phyloP scores from a whole-genome alignment of 2,329 filamentous ascomycete genomes.

The Alternaria novae-zelandiae region DNA sequence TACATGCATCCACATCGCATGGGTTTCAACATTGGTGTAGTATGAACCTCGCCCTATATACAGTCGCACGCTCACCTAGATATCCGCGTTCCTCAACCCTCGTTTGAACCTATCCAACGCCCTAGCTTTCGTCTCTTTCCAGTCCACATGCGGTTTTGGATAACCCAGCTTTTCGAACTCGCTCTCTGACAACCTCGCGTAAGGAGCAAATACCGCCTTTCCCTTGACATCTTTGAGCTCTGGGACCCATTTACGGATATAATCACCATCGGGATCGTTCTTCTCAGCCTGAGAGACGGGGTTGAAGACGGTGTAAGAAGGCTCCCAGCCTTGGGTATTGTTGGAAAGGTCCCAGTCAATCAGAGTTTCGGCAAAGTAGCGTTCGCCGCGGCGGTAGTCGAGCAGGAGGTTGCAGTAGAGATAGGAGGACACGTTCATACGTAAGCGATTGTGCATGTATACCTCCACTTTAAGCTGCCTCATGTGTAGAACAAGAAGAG shows the following conservation, averaged over 20 bases:
- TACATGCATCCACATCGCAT: background rate
- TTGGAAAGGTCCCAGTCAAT: conserved; percentile 58
- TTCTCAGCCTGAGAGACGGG: conserved; percentile 48
- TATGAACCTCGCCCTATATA: background rate
- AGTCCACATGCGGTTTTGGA: conserved; percentile 55
- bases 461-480: conserved; percentile 41
- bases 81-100: conserved; percentile 50
- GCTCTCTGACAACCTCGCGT: conserved; percentile 51
- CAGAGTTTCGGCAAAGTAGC: conserved; percentile 59
- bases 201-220: conserved; percentile 58
- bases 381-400: conserved; percentile 58
- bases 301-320: conserved; percentile 58
- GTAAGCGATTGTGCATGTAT: conserved; percentile 60
- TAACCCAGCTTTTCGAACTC: conserved; percentile 59
- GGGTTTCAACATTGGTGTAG: background rate
- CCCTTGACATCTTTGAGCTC: conserved; percentile 50
- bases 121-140: conserved; percentile 51
- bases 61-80: background rate
- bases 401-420: conserved; percentile 58
- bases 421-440: conserved; percentile 59
- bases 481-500: background rate
- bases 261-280: conserved; percentile 48
- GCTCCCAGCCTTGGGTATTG: conserved; percentile 61
- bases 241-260: conserved; percentile 48
- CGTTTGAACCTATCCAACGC: conserved; percentile 53